Base-by-base conservation (phyloP, 345 rosid genomes). In the Acer negundo region DNA sequence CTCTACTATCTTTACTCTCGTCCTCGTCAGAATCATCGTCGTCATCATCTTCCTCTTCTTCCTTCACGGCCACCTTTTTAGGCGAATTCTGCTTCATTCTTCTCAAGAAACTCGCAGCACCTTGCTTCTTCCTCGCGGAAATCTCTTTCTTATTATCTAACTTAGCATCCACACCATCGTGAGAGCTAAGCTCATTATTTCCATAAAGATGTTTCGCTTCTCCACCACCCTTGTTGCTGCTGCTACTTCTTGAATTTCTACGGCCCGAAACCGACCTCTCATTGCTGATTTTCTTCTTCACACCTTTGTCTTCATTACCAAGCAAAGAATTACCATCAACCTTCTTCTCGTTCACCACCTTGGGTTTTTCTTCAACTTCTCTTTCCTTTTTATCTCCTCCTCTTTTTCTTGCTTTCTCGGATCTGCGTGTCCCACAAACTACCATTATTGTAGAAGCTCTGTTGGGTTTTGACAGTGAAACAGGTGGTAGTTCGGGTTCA, bases 61-160 rank as follows among this genome's bases (percentile, higher is more conserved):
- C 78, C 46, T 79, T 72, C 38, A 75, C 80, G 3, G 58, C 59
- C 22, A 51, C 74, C 23, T 73, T 70, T 35, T 82, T 80, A 0
- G 86, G 84, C 1, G 88, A 85, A 69, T 86, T 86, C 71, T 88
- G 91, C 84, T 82, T 88, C 83, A 86, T 88, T 65, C 89, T 80
- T 78, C 77, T 84, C 83, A 88, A 68, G 79, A 88, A 88, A 22
- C 87, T 82, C 0, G 91, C 89, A 1, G 81, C 89, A 6, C 87
- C 85, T 81, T 77, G 80, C 77, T 67, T 86, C 74, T 88, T 88
- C 79, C 62, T 84, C 12, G 61, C 63, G 24, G 68, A 28, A 24
- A 49, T 82, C 62, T 81, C 88, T 72, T 77, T 88, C 81, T 75
- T 81, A 13, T 2, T 47, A 23, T 81, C 87, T 46, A 67, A 55